phyloP scores from a whole-genome alignment of 169 alveolate genomes.

The Neospora caninum region DNA sequence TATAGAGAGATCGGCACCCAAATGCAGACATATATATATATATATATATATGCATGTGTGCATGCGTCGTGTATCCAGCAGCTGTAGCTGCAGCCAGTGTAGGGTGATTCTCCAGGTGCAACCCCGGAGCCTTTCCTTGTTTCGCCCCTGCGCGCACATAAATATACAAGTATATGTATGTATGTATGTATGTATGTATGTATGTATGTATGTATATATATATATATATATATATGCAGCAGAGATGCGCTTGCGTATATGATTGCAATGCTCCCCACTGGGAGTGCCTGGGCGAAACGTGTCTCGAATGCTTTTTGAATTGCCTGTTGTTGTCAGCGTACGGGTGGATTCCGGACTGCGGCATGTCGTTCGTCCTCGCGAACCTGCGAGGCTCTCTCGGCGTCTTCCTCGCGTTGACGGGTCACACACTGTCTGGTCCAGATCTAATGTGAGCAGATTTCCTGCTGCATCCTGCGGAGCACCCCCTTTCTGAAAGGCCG shows the following conservation, averaged over 20 bases:
- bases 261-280: no score
- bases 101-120: no score
- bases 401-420: conserved; percentile 35
- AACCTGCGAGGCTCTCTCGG: conserved; percentile 36
- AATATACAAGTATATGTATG: background rate
- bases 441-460: conserved; percentile 29
- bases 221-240: background rate
- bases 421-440: conserved; percentile 20
- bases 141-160: no score
- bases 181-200: background rate
- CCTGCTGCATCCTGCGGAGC: background rate
- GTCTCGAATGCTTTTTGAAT: no score
- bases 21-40: no score
- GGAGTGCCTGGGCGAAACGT: no score
- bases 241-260: no score
- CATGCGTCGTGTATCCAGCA: background rate
- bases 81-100: no score
- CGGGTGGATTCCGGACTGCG: conserved; percentile 45
- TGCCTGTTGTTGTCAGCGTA: background rate
- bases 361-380: conserved; percentile 31
- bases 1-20: no score
- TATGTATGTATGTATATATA: background rate
- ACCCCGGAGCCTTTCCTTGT: no score
- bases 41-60: background rate
- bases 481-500: background rate